Conservation (phyloP, 371 early-diverging fungal genomes). For the Cladochytrium tenue region DNA sequence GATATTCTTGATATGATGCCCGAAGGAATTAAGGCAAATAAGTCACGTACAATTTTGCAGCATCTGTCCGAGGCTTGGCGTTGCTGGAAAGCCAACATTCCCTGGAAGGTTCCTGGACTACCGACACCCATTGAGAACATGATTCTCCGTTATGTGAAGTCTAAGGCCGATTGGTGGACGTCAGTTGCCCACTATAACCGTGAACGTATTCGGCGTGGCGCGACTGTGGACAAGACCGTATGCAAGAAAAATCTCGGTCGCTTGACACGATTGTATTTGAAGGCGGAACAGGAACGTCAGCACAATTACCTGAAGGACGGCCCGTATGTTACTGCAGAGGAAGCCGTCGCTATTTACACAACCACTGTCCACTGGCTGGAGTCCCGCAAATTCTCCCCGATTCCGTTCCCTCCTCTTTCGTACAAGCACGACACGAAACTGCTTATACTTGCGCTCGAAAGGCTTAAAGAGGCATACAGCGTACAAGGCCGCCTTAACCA, state of each 20-base stretch:
- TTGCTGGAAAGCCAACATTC: conserved; percentile 98
- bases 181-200: conserved; percentile 96
- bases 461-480: conserved; percentile 92
- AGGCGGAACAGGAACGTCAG: conserved; percentile 98
- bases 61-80: conserved; percentile 98
- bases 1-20: conserved; percentile 98
- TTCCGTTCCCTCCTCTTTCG: conserved; percentile 97
- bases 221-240: conserved; percentile 98
- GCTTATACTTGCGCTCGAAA: conserved; percentile 91
- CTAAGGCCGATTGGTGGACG: conserved; percentile 99
- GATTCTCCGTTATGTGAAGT: conserved; percentile 96
- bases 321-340: conserved; percentile 95
- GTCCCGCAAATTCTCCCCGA: conserved; percentile 94
- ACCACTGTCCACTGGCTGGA: conserved; percentile 98
- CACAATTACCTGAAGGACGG: conserved; percentile 98
- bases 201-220: conserved; percentile 97
- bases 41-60: conserved; percentile 92
- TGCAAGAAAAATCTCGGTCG: conserved; percentile 98
- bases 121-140: conserved; percentile 97
- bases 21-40: conserved; percentile 94
- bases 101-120: conserved; percentile 98
- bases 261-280: conserved; percentile 96
- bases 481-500: conserved; percentile 95
- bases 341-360: conserved; percentile 96
- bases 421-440: conserved; percentile 99